These are phyloP conservation scores for Solanum clarkiae DNA, from an alignment of 257 asterid species.

Conservation along the genomic window DNA sequence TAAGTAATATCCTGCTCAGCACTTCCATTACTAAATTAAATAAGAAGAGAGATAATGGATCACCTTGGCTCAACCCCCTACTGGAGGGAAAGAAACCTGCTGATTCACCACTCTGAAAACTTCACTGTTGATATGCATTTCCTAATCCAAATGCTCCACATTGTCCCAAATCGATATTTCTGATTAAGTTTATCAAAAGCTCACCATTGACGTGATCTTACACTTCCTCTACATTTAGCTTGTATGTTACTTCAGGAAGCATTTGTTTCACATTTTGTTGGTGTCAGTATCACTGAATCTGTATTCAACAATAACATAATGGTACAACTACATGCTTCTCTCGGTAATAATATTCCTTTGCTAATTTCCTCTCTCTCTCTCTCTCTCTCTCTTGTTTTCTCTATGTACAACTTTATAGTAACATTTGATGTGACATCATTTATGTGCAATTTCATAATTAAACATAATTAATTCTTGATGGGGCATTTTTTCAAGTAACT, in stretches of 20 bases:
- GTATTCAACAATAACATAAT: neutral
- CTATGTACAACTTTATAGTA: neutral
- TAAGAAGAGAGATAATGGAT: neutral
- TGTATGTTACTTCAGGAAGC: neutral
- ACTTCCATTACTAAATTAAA: neutral
- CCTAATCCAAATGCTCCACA: neutral
- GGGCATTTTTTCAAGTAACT: neutral
- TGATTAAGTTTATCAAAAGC: neutral
- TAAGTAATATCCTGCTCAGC: neutral
- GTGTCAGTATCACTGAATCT: neutral
- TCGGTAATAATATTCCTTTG: neutral
- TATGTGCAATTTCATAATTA: neutral
- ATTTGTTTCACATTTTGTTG: neutral
- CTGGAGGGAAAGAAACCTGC: neutral
- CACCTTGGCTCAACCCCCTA: neutral
- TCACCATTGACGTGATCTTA: neutral
- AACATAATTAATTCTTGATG: neutral
- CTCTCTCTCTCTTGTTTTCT: neutral
- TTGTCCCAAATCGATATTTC: neutral
- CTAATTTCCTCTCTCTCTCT: neutral
- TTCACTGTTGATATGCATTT: neutral
- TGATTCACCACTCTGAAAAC: neutral
- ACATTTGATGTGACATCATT: neutral
- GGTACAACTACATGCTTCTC: neutral
- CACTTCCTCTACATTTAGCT: neutral